These are phyloP conservation scores for Ganoderma sinense DNA, from an alignment of 1,284 basidiomycete genomes.

Conservation along the genomic window DNA sequence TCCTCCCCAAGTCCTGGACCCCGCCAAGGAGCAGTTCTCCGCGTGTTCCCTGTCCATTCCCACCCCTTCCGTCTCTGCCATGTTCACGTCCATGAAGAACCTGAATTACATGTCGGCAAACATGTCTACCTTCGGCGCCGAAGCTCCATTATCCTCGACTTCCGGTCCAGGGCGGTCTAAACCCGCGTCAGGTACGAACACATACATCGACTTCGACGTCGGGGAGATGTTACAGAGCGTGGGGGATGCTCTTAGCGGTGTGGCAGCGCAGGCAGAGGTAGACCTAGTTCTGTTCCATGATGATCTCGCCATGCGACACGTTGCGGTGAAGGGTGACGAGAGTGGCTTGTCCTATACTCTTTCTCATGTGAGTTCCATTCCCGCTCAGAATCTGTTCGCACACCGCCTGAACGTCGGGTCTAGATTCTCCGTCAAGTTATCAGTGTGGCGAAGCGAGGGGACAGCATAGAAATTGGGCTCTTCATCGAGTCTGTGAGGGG, in stretches of 20 bases:
- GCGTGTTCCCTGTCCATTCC: conserved; percentile 87
- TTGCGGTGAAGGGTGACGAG: conserved; percentile 86
- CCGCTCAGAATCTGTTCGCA: conserved; percentile 25
- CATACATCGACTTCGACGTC: conserved; percentile 63
- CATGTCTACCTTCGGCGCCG: conserved; percentile 49
- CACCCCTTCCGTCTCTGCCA: conserved; percentile 85
- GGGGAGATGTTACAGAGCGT: conserved; percentile 78
- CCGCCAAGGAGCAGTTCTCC: conserved; percentile 91
- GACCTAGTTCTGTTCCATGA: conserved; percentile 91
- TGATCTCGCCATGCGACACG: conserved; percentile 85
- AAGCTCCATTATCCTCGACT: conserved; percentile 22
- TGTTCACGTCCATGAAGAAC: conserved; percentile 90
- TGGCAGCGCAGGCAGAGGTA: conserved; percentile 83
- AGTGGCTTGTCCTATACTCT: conserved; percentile 83
- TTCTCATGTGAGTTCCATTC: conserved; percentile 73
- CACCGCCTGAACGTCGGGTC: conserved; percentile 16
- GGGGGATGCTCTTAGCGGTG: conserved; percentile 86
- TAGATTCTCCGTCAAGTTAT: conserved; percentile 90
- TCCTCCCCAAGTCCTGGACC: conserved; percentile 88
- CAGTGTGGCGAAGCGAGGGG: conserved; percentile 69
- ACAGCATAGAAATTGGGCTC: conserved; percentile 91
- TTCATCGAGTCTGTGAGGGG: conserved; percentile 55
- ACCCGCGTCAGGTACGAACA: conserved; percentile 19
- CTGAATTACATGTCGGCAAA: conserved; percentile 91
- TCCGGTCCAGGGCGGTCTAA: conserved; percentile 15